Evolutionary conservation across 805 yeast species (phyloP).

Genomic region (Lipomyces yamadae): DNA sequence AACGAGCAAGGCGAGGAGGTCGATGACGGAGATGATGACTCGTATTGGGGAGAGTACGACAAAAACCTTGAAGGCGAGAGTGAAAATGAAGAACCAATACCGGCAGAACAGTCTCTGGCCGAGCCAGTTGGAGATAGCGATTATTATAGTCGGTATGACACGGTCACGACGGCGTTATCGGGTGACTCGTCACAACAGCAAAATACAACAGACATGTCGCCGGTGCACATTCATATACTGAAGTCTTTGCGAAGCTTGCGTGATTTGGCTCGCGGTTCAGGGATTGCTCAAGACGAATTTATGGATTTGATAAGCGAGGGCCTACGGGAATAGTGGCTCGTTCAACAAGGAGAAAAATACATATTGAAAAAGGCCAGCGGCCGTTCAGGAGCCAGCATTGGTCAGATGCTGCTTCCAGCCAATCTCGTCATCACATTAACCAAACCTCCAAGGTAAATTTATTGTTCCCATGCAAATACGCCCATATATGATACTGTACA

Average conservation of each 20-base stretch:
- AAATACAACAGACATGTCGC: neutral
- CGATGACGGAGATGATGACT: constrained; percentile 32
- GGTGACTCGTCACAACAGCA: constrained; percentile 33
- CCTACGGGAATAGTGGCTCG: neutral
- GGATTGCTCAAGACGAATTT: constrained; percentile 18
- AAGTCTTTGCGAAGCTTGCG: constrained; percentile 20
- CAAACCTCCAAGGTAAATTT: too few species aligned
- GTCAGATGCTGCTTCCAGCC: too few species aligned
- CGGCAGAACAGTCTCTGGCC: neutral
- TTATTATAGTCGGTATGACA: constrained; percentile 32
- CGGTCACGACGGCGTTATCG: constrained; percentile 36
- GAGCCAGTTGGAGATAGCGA: constrained; percentile 22
- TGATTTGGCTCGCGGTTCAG: constrained; percentile 17
- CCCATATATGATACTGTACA: too few species aligned
- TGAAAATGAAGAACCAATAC: constrained; percentile 9
- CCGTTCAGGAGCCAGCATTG: too few species aligned
- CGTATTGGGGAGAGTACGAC: constrained; percentile 35
- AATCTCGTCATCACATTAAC: too few species aligned
- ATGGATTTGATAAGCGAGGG: constrained; percentile 4
- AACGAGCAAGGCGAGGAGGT: constrained; percentile 15
- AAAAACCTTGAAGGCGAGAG: constrained; percentile 34
- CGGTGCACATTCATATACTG: constrained; percentile 15
- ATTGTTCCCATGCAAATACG: too few species aligned
- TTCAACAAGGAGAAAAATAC: neutral
- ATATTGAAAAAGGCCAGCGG: neutral